These are phyloP conservation scores for Entonaema liquescens DNA, from an alignment of 495 filamentous ascomycete species.

Conservation along the genomic window DNA sequence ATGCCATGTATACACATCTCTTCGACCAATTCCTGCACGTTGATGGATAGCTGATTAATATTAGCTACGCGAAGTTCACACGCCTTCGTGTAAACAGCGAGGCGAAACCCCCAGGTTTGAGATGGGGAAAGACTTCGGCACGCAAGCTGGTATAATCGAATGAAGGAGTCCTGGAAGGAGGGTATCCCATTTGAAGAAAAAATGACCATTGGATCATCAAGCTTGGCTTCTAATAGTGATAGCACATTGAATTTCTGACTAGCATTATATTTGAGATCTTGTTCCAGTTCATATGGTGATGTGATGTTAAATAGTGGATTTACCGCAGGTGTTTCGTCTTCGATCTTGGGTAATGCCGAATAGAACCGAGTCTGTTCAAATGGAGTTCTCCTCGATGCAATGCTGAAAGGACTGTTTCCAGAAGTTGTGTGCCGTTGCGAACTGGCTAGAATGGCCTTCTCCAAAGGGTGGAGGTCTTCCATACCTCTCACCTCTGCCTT, in stretches of 20 bases:
- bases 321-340: not conserved
- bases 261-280: constrained; percentile 35
- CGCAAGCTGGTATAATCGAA: constrained; percentile 39
- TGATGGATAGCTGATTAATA: not conserved
- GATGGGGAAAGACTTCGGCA: constrained; percentile 40
- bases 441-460: constrained; percentile 43
- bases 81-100: constrained; percentile 40
- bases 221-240: constrained; percentile 4
- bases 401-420: constrained; percentile 12
- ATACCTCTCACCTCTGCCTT: constrained; percentile 33
- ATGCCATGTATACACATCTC: constrained; percentile 44
- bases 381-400: constrained; percentile 22
- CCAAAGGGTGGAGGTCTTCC: constrained; percentile 39
- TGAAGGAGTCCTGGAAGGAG: constrained; percentile 21
- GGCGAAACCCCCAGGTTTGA: constrained; percentile 45
- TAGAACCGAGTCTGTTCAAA: constrained; percentile 37
- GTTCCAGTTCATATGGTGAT: constrained; percentile 20
- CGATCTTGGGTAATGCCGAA: constrained; percentile 18
- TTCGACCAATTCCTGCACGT: constrained; percentile 31
- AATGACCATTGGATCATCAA: not conserved
- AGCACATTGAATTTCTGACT: constrained; percentile 42
- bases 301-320: constrained; percentile 23
- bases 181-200: not conserved
- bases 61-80: constrained; percentile 3
- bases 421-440: constrained; percentile 20